Evolutionary conservation across 768 basidiomycete genomes (phyloP), one percentile per base, ranked within the genome.

Genomic region (Calocera cornea): DNA sequence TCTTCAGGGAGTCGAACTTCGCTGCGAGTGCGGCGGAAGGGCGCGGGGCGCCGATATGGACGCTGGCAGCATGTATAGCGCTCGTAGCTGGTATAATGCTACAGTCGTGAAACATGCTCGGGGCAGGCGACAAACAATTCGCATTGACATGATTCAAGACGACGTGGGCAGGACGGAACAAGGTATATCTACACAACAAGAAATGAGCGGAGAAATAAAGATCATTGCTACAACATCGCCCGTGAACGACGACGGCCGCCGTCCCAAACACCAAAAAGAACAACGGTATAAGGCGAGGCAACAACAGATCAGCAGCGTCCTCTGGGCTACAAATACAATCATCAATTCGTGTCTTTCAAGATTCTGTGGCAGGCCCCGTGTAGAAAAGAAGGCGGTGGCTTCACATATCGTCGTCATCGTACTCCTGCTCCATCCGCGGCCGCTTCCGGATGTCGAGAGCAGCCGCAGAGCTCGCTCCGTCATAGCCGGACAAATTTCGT

Each of bases 401-500:
- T 47, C 44, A 47, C 5, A 19, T 19, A 47, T 47, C 44, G 5
- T 47, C 44, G 5, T 47, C 44, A 5, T 47, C 44, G 24, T 47
- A 17, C 7, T 47, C 8, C 3, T 47, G 19, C 19, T 47, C 44
- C 5, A 8, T 3, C 24, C 44, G 44, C 7, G 44, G 44, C 16
- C 44, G 44, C 24, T 47, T 47, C 16, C 44, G 5, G 24, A 47
- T 19, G 44, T 47, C 44, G 24, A 47, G 44, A 7, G 44, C 44
- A 19, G 44, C 24, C 8, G 44, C 44, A 3, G 44, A 47, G 3
- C 8, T 8, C 44, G 44, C 7, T 19, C 24, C 44, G 19, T 47
- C 44, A 19, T 47, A 47, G 44, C 44, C 44, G 24, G 44, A 47
- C 24, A 47, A 19, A 19, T 47, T 47, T 19, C 90, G 84, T 66